These are phyloP conservation scores for Carex kokanica DNA, from an alignment of 176 grass and related monocot genomes.

Conservation along the genomic window DNA sequence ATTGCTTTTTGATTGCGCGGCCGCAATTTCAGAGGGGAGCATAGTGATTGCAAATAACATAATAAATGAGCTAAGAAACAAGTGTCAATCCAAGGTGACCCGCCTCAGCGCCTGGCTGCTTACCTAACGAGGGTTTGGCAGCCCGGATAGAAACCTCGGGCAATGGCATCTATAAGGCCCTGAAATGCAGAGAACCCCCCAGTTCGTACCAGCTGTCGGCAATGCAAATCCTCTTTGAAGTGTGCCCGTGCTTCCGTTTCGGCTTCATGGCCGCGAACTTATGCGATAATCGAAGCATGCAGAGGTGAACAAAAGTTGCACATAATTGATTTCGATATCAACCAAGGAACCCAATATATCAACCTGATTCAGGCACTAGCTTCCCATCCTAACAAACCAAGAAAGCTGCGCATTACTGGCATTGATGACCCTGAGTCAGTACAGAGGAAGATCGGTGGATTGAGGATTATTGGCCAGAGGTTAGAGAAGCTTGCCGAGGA, in stretches of 20 bases:
- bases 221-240: conserved; percentile 98
- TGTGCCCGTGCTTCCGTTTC: conserved; percentile 85
- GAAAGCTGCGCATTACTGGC: conserved; percentile 77
- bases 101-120: conserved; percentile 80
- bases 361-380: conserved; percentile 67
- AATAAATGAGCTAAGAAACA: conserved; percentile 75
- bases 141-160: conserved; percentile 90
- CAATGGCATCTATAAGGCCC: conserved; percentile 75
- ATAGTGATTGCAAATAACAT: conserved; percentile 65
- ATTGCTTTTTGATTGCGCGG: conserved; percentile 70
- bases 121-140: conserved; percentile 89
- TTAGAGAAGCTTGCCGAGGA: conserved; percentile 77
- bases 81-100: conserved; percentile 90
- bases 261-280: conserved; percentile 96
- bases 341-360: conserved; percentile 93
- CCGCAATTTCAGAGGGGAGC: conserved; percentile 63
- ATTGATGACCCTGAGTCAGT: conserved; percentile 95
- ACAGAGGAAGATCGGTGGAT: conserved; percentile 78
- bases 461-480: conserved; percentile 83
- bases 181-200: conserved; percentile 90
- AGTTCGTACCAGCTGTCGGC: conserved; percentile 85
- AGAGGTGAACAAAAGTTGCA: conserved; percentile 83
- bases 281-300: conserved; percentile 78
- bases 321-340: conserved; percentile 95
- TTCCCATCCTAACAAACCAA: conserved; percentile 51